Evolutionary conservation across 768 basidiomycete genomes (phyloP), one percentile per base, ranked within the genome.

Genomic region (Termitomyces sp.): DNA sequence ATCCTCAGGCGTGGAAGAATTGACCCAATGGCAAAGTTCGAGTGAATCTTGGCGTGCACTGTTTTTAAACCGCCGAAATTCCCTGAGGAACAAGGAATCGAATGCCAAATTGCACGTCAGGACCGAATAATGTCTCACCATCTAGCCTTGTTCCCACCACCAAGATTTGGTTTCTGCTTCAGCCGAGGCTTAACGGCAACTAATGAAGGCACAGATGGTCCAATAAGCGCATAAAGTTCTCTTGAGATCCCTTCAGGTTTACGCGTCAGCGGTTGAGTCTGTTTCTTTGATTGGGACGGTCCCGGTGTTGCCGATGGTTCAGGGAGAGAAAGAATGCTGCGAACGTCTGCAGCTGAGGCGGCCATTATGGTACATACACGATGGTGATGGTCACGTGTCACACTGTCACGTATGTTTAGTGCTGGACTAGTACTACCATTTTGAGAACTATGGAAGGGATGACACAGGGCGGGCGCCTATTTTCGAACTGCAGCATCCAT

Each of bases 161-260:
- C 85, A 24, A 90, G 75, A 60, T 85, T 88, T 3, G 92, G 92
- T 62, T 92, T 89, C 71, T 93, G 89, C 68, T 94, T 94, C 57
- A 95, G 81, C 55, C 86, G 84, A 36, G 92, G 90, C 68, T 92
- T 90, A 58, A 87, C 80, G 34, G 90, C 82, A 0, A 86, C 88
- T 50, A 98, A 80, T 2, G 89, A 86, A 0, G 96, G 94, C 12
- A 90, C 89, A 49, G 92, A 90, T 59, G 92, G 86, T n/a, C 96
- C 96, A 62, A 99, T 98, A 58, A 99, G 84, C 1, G 90, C 87
- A 73, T 90, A 98, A 2, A 99, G 80, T 71, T 98, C 95, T 63
- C 94, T 80, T 0, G 94, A 88, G 59, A 98, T 94, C 20, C 96
- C 95, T 20, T 94, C 92, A 4, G 91, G 91, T 71, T 90, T 92